Conservation (phyloP, 805 yeast species). For the Kuraishia borneana region DNA sequence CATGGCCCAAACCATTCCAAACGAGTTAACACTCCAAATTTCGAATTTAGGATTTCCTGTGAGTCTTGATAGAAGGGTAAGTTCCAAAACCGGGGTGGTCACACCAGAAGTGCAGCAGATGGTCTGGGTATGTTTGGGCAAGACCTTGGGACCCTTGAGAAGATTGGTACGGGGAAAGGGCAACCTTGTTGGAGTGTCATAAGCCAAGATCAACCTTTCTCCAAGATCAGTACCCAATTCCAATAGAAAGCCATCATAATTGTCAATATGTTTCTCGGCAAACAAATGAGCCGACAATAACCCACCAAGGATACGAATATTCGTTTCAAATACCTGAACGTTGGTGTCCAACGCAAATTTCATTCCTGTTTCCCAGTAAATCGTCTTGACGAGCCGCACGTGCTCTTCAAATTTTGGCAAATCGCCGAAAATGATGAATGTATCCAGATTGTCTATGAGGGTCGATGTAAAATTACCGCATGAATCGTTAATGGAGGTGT, state of each 20-base stretch:
- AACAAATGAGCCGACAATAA: constrained; percentile 68
- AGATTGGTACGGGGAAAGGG: constrained; percentile 79
- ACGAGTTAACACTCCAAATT: constrained; percentile 46
- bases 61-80: constrained; percentile 61
- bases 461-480: constrained; percentile 78
- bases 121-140: constrained; percentile 31
- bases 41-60: constrained; percentile 71
- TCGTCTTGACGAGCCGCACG: constrained; percentile 25
- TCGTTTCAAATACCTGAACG: constrained; percentile 81
- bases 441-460: constrained; percentile 68
- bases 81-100: constrained; percentile 71
- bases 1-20: constrained; percentile 59
- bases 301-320: constrained; percentile 78
- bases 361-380: constrained; percentile 14
- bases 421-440: constrained; percentile 64
- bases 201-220: constrained; percentile 57
- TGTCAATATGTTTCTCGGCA: constrained; percentile 33
- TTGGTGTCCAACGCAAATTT: constrained; percentile 52
- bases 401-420: constrained; percentile 38
- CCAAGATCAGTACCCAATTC: constrained; percentile 70
- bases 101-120: constrained; percentile 89
- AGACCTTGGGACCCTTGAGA: constrained; percentile 31
- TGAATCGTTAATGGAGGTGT: constrained; percentile 66
- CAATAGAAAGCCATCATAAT: constrained; percentile 66
- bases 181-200: constrained; percentile 47